These are phyloP conservation scores for Aspergillus clavatus DNA, from an alignment of 2,329 filamentous ascomycete genomes.

Conservation along the genomic window DNA sequence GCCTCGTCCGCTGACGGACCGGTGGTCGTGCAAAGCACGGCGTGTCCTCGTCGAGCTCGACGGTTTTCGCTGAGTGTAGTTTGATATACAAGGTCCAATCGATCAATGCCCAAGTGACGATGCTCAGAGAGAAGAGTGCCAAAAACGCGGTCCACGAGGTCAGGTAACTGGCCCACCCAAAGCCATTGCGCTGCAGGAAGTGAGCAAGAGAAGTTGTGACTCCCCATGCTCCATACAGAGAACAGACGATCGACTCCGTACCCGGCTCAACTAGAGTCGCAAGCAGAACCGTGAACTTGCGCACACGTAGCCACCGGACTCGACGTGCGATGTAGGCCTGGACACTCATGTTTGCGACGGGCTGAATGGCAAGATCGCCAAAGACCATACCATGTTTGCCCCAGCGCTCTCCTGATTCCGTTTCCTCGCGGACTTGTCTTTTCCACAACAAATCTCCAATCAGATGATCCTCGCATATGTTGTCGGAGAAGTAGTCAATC, in stretches of 20 bases:
- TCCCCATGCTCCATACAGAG: constrained; percentile 72
- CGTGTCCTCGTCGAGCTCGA: constrained; percentile 67
- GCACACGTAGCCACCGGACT: constrained; percentile 83
- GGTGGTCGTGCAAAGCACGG: constrained; percentile 63
- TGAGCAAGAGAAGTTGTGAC: constrained; percentile 62
- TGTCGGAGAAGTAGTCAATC: constrained; percentile 88
- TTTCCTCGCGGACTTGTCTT: constrained; percentile 33
- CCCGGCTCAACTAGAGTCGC: constrained; percentile 91
- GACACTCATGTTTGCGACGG: constrained; percentile 76
- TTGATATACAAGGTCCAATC: constrained; percentile 70
- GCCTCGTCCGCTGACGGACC: constrained; percentile 42
- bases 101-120: constrained; percentile 65
- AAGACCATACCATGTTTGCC: constrained; percentile 78
- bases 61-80: constrained; percentile 67
- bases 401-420: constrained; percentile 43
- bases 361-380: constrained; percentile 85
- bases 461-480: constrained; percentile 96
- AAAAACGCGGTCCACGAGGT: constrained; percentile 64
- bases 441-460: constrained; percentile 91
- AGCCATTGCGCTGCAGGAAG: constrained; percentile 48
- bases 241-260: constrained; percentile 82
- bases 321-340: constrained; percentile 72
- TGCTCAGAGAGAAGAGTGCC: constrained; percentile 60
- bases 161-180: constrained; percentile 48
- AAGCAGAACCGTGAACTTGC: constrained; percentile 86